Base-by-base conservation (phyloP, 768 basidiomycete genomes). In the Favolaschia claudopus region DNA sequence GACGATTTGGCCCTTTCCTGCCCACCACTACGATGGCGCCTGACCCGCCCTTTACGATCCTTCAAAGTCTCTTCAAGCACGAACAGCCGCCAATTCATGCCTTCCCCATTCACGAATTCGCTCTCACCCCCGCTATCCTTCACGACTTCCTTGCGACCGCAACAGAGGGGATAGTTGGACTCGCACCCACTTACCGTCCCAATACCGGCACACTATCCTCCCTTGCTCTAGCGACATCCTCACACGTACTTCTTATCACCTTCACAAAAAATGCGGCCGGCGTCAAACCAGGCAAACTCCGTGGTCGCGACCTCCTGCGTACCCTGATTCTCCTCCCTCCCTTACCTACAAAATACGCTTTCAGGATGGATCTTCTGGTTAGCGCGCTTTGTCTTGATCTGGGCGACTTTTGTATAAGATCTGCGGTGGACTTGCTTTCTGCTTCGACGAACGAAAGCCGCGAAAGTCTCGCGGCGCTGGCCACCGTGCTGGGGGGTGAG, bases 351-450 rank as follows among this genome's bases (percentile, higher is more conserved):
- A 83, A 80, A 55, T 70, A 72, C 45, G 75, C 78, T 0, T 80
- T 85, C 44, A 65, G 67, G 37, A 81, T 83, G 82, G 83, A 84
- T 55, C 70, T 69, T 37, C 59, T 85, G 2, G 72, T 76, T 0
- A 55, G 73, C 2, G 67, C 81, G 7, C 63, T 86, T n/a, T 74
- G 68, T 64, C 40, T 70, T 14, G 83, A 86, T 50, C 42, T 74
- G 12, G 70, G 67, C 0, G n/a, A n/a, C n/a, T 32, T 81, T 12
- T 68, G 66, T 15, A 76, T 83, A 17, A 57, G 43, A 15, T 44
- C 51, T 19, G 82, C 71, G 1, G 73, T 81, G 24, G 81, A 85
- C 45, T 59, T 84, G 45, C 61, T 79, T 7, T 82, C 82, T 0
- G 58, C 71, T 20, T 10, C 34, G 1, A 48, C 64, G 7, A 49